Conservation (phyloP, 1,284 basidiomycete genomes). For the Apiotrichum sp. region DNA sequence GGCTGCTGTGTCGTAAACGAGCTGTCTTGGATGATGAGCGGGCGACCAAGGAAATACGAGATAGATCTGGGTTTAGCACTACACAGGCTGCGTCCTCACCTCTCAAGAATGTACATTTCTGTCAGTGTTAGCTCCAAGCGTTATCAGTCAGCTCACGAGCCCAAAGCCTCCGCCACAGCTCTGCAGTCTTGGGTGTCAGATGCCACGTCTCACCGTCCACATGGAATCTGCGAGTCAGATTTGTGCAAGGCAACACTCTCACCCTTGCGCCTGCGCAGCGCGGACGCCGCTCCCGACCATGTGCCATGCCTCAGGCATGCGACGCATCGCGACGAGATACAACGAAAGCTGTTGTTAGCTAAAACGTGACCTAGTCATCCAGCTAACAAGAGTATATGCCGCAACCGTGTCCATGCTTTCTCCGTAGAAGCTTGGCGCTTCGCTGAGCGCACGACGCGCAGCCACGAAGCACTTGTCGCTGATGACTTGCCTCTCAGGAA, state of each 20-base stretch:
- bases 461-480: constrained; percentile 21
- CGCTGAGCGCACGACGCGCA: constrained; percentile 23
- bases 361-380: too few species aligned
- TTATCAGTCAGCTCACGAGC: constrained; percentile 26
- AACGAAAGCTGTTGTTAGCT: constrained; percentile 22
- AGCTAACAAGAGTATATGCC: constrained; percentile 23
- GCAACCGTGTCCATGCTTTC: constrained; percentile 31
- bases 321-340: constrained; percentile 26
- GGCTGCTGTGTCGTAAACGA: constrained; percentile 23
- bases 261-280: constrained; percentile 32
- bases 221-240: constrained; percentile 22
- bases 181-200: constrained; percentile 24
- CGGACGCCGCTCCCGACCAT: constrained; percentile 24
- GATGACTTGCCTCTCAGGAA: constrained; percentile 19
- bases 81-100: constrained; percentile 7
- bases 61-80: constrained; percentile 18
- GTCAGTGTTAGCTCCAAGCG: constrained; percentile 21
- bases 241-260: background rate
- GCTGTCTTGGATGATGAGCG: constrained; percentile 28
- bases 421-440: constrained; percentile 26
- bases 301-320: constrained; percentile 33
- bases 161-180: constrained; percentile 30
- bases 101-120: constrained; percentile 30
- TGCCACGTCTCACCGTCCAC: constrained; percentile 31
- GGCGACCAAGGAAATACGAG: constrained; percentile 33